These are phyloP conservation scores for Eremochloa ophiuroides DNA, from an alignment of 176 grass and related monocot genomes.

Conservation along the genomic window DNA sequence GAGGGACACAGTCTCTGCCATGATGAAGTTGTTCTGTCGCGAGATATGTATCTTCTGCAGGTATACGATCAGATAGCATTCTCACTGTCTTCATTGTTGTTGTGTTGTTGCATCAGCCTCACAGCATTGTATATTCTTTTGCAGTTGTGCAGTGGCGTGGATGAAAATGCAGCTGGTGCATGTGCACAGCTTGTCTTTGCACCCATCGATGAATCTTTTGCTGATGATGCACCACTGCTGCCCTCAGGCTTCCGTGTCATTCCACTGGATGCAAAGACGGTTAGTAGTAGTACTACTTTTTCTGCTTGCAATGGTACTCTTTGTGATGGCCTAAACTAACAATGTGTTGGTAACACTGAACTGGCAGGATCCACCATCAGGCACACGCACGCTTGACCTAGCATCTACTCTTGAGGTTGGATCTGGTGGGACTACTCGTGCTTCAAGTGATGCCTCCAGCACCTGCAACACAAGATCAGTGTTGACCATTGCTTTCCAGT, in stretches of 20 bases:
- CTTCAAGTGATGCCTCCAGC: constrained; percentile 52
- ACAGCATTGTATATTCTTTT: not conserved
- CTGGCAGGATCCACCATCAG: constrained; percentile 54
- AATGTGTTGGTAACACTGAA: not conserved
- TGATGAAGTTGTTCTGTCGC: constrained; percentile 87
- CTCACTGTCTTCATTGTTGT: not conserved
- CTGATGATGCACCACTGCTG: constrained; percentile 83
- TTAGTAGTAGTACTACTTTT: constrained; percentile 40
- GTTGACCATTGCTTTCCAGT: constrained; percentile 95
- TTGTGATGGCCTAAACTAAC: not conserved
- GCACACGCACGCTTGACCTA: constrained; percentile 82
- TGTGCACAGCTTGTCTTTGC: constrained; percentile 98
- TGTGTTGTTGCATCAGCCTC: not conserved
- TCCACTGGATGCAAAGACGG: constrained; percentile 81
- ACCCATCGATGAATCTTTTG: constrained; percentile 97
- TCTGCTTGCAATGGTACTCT: not conserved
- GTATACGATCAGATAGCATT: constrained; percentile 27
- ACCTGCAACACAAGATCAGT: constrained; percentile 66
- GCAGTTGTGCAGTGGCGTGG: constrained; percentile 88
- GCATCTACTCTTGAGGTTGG: constrained; percentile 93
- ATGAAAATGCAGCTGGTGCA: constrained; percentile 79
- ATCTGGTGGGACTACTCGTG: constrained; percentile 57
- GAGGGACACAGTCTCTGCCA: constrained; percentile 89
- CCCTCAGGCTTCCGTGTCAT: constrained; percentile 92
- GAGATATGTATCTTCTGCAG: constrained; percentile 94